phyloP scores from a whole-genome alignment of 345 rosid genomes.

The Brassica carinata region DNA sequence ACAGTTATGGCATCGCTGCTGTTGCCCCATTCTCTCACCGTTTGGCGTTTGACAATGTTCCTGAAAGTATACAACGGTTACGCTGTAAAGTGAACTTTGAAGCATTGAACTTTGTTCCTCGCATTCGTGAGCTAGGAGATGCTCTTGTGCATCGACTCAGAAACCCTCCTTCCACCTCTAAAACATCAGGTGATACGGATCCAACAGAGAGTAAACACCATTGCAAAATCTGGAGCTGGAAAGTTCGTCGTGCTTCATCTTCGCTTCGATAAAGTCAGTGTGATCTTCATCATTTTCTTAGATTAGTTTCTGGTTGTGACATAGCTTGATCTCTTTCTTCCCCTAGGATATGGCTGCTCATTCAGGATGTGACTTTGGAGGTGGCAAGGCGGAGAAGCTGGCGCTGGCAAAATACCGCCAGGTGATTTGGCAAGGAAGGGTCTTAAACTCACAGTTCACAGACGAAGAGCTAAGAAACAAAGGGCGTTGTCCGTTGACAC shows the following conservation, averaged over 20 bases:
- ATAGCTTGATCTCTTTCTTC: not conserved
- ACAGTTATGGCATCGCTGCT: conserved; percentile 88
- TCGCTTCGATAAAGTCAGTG: conserved; percentile 86
- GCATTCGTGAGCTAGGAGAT: conserved; percentile 59
- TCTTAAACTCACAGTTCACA: conserved; percentile 79
- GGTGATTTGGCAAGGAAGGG: conserved; percentile 93
- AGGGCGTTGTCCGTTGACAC: conserved; percentile 98
- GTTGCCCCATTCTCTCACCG: conserved; percentile 97
- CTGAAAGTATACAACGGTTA: conserved; percentile 66
- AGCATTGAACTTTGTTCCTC: conserved; percentile 73
- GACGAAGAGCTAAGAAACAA: conserved; percentile 78
- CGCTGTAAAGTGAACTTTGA: conserved; percentile 96
- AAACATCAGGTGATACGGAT: conserved; percentile 40
- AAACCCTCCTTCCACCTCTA: conserved; percentile 43
- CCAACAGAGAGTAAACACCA: conserved; percentile 42
- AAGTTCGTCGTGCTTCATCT: conserved; percentile 89
- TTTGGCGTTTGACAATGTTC: conserved; percentile 79
- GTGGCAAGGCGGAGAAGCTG: conserved; percentile 93
- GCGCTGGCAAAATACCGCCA: conserved; percentile 90
- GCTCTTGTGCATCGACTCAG: conserved; percentile 70
- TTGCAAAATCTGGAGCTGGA: conserved; percentile 51
- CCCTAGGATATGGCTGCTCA: conserved; percentile 97
- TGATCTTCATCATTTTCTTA: conserved; percentile 9
- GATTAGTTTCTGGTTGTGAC: conserved; percentile 10
- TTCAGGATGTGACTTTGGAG: conserved; percentile 96